Evolutionary conservation across 2,329 filamentous ascomycete genomes (phyloP).

Genomic region (Botrytis sinoallii): DNA sequence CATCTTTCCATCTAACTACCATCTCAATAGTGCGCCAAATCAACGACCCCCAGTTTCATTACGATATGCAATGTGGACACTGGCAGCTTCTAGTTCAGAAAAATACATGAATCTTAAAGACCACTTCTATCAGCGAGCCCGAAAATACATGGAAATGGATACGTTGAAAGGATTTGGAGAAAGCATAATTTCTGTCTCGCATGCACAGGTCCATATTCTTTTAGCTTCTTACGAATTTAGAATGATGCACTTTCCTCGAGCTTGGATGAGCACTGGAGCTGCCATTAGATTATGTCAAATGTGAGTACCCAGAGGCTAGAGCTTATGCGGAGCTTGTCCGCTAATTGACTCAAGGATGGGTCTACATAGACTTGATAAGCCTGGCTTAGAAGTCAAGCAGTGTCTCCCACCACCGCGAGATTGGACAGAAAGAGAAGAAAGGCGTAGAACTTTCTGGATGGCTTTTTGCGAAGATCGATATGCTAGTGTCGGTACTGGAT

Average conservation of each 20-base stretch:
- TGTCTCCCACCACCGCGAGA: constrained; percentile 82
- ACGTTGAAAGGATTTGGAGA: constrained; percentile 93
- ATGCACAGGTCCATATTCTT: constrained; percentile 81
- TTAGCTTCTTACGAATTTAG: constrained; percentile 89
- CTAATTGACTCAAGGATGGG: constrained; percentile 72
- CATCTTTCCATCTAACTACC: neutral
- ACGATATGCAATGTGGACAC: constrained; percentile 93
- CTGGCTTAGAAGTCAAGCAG: constrained; percentile 85
- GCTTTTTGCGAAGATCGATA: constrained; percentile 88
- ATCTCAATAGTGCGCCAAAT: constrained; percentile 59
- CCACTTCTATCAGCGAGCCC: constrained; percentile 83
- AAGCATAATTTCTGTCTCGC: constrained; percentile 77
- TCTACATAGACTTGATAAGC: constrained; percentile 79
- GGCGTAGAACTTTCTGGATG: constrained; percentile 93
- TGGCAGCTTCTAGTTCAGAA: constrained; percentile 80
- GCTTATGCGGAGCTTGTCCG: neutral
- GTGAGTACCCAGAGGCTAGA: constrained; percentile 45
- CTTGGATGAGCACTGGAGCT: constrained; percentile 88
- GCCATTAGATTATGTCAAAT: constrained; percentile 81
- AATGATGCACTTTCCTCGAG: constrained; percentile 93
- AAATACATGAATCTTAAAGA: constrained; percentile 78
- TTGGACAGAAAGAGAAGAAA: constrained; percentile 91
- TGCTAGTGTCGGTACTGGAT: constrained; percentile 92
- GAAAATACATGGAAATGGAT: constrained; percentile 87
- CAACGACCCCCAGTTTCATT: constrained; percentile 84